A percentile compares a stretch with the other conserved stretches of the same genome.
Conservation (phyloP, 257 asterid species). For the Solanum pennellii region DNA sequence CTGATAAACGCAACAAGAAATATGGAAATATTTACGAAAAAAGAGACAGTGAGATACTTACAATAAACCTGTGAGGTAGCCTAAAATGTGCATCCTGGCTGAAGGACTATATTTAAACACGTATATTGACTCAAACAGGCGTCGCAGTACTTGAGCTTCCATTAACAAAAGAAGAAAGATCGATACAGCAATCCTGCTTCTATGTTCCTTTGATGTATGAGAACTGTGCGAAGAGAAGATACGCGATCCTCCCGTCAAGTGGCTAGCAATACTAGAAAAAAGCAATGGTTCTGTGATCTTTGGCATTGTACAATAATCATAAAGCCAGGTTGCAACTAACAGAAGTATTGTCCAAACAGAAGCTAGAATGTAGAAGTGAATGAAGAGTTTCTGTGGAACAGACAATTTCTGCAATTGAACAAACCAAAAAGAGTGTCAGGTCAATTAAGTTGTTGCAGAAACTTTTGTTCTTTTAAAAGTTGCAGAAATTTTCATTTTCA, state of each 20-base stretch:
- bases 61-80: constrained; percentile 63
- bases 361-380: constrained; percentile 70
- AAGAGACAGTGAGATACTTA: constrained; percentile 20
- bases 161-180: constrained; percentile 71
- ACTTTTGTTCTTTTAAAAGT: not conserved
- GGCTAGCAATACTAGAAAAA: constrained; percentile 50
- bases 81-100: constrained; percentile 78
- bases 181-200: constrained; percentile 42
- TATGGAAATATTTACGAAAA: not conserved
- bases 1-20: not conserved
- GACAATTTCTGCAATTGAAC: constrained; percentile 47
- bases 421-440: not conserved
- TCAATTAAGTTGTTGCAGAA: not conserved
- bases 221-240: constrained; percentile 27
- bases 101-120: constrained; percentile 73
- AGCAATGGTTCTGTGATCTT: constrained; percentile 26
- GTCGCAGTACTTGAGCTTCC: constrained; percentile 72
- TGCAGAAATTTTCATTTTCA: not conserved
- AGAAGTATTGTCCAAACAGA: constrained; percentile 59
- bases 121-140: constrained; percentile 73
- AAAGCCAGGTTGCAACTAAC: constrained; percentile 60
- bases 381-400: constrained; percentile 70
- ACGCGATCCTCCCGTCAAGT: constrained; percentile 55
- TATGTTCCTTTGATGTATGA: constrained; percentile 20
- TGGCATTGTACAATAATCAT: constrained; percentile 40